These are phyloP conservation scores for Lentinula sp. DNA, from an alignment of 768 basidiomycete genomes.

Conservation along the genomic window DNA sequence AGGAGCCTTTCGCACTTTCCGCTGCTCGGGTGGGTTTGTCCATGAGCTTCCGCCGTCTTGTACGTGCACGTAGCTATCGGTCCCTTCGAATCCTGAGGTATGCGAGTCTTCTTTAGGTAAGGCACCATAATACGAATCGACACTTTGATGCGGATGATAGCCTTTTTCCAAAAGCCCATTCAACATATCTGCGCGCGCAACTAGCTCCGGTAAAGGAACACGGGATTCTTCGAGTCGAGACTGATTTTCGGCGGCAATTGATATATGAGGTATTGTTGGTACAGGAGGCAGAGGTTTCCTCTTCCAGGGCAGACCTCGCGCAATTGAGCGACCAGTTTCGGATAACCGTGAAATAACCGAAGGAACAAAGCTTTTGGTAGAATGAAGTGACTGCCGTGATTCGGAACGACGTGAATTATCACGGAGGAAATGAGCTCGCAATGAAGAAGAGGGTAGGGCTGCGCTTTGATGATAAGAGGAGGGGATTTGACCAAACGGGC, in stretches of 20 bases:
- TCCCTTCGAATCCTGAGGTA: neutral
- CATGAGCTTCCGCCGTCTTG: neutral
- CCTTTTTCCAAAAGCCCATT: conserved; percentile 47
- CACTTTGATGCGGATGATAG: conserved; percentile 43
- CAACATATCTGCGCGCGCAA: conserved; percentile 42
- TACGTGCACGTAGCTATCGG: neutral
- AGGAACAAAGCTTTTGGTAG: conserved; percentile 39
- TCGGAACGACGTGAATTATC: conserved; percentile 4
- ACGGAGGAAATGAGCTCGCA: conserved; percentile 13
- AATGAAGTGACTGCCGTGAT: conserved; percentile 35
- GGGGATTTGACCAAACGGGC: neutral
- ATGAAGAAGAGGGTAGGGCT: conserved; percentile 18
- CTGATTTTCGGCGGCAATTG: conserved; percentile 34
- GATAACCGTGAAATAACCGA: conserved; percentile 49
- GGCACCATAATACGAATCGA: conserved; percentile 18
- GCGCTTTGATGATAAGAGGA: conserved; percentile 4
- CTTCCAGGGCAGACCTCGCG: conserved; percentile 33
- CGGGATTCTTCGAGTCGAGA: conserved; percentile 38
- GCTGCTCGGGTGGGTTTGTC: neutral
- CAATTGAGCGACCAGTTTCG: conserved; percentile 27
- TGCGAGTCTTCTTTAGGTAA: conserved; percentile 1
- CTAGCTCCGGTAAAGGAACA: conserved; percentile 46
- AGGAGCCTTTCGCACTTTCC: neutral
- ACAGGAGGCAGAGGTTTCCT: conserved; percentile 57
- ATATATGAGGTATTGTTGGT: conserved; percentile 42